Percentiles rank a stretch among this genome's conserved stretches.
phyloP scores from a whole-genome alignment of 2,329 filamentous ascomycete genomes.

The Thielaviopsis ethacetica region DNA sequence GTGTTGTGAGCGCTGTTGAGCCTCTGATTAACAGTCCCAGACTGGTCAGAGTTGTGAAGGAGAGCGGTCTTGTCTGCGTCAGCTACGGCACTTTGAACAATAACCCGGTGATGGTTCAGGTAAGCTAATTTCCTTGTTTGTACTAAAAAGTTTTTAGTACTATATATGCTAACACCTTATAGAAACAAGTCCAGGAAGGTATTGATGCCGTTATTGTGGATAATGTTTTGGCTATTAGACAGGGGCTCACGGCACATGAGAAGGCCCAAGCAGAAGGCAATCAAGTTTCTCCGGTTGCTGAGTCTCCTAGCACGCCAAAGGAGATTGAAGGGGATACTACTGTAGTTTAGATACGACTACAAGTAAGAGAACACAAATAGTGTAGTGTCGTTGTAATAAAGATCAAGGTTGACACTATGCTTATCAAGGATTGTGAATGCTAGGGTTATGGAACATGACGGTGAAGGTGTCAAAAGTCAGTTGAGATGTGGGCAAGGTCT shows the following conservation, averaged over 20 bases:
- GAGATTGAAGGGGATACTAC: not conserved
- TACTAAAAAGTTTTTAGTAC: not conserved
- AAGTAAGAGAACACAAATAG: no score
- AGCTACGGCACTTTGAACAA: slow-evolving; percentile 91
- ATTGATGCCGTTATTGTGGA: slow-evolving; percentile 98
- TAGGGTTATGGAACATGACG: no score
- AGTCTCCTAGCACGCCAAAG: not conserved
- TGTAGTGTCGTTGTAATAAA: no score
- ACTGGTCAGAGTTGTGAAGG: slow-evolving; percentile 83
- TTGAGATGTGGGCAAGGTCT: no score
- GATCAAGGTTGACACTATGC: no score
- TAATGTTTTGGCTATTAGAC: slow-evolving; percentile 79
- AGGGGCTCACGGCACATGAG: slow-evolving; percentile 50
- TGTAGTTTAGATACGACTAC: not conserved
- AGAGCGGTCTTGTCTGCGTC: slow-evolving; percentile 83
- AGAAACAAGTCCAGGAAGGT: slow-evolving; percentile 83
- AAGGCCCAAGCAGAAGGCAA: slow-evolving; percentile 4
- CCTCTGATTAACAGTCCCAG: slow-evolving; percentile 79
- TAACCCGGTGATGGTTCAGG: slow-evolving; percentile 68
- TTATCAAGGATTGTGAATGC: no score
- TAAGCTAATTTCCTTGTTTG: slow-evolving; percentile 27
- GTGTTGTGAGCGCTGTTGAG: slow-evolving; percentile 77
- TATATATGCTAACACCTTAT: slow-evolving; percentile 12
- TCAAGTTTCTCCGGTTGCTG: not conserved
- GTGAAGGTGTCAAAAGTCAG: no score